Conservation (phyloP, 2,329 filamentous ascomycete species). For the Xylaria multiplex region DNA sequence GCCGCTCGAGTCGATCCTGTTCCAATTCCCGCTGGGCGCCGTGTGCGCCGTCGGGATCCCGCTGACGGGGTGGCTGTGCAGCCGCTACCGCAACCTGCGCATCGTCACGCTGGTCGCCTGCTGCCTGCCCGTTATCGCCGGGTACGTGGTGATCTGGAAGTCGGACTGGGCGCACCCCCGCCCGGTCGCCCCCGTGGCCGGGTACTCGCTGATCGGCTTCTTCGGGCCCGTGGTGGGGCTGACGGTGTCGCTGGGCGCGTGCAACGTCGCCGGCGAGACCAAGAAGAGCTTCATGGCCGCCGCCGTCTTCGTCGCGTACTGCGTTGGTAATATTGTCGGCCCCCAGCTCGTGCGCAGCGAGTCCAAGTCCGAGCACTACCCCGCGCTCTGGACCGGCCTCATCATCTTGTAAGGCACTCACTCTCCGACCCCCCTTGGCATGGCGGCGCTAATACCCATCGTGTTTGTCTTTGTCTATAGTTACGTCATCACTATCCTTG, state of each 20-base stretch:
- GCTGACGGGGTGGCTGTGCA: conserved; percentile 71
- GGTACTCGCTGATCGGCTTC: conserved; percentile 77
- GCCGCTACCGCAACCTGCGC: conserved; percentile 69
- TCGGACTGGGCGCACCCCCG: conserved; percentile 67
- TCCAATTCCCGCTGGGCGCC: conserved; percentile 78
- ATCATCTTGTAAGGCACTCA: conserved; percentile 62
- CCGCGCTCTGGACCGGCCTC: conserved; percentile 74
- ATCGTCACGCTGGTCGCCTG: conserved; percentile 72
- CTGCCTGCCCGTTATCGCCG: conserved; percentile 78
- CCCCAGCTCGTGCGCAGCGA: conserved; percentile 76
- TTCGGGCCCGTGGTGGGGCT: conserved; percentile 76
- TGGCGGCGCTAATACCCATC: neutral
- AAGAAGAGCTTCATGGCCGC: conserved; percentile 83
- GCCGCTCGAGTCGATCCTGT: conserved; percentile 72
- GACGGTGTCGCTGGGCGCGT: conserved; percentile 63
- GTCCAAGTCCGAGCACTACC: conserved; percentile 73
- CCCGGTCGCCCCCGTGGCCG: conserved; percentile 72
- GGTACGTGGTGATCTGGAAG: conserved; percentile 80
- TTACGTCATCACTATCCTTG: conserved; percentile 73
- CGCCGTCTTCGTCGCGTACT: conserved; percentile 79
- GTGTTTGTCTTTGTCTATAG: conserved; percentile 49
- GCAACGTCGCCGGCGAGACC: conserved; percentile 78
- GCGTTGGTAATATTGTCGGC: conserved; percentile 77
- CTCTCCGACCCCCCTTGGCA: neutral
- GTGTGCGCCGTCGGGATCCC: conserved; percentile 75